Percentiles rank a stretch among this genome's conserved stretches.
Conservation (phyloP, 2,329 filamentous ascomycete genomes). For the Fusarium liriodendri region DNA sequence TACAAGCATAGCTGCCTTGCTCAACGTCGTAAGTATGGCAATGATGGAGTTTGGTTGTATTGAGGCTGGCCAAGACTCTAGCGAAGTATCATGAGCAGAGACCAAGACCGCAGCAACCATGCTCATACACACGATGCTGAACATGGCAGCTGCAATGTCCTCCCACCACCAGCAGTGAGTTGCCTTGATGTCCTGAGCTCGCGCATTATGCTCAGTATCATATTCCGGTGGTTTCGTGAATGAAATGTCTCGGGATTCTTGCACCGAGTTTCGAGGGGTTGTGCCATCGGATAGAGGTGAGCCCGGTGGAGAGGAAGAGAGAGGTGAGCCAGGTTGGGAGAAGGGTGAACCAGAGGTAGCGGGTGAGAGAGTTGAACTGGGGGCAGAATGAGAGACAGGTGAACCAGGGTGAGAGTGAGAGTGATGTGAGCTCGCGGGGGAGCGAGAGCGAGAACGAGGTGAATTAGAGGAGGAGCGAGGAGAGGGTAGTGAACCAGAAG, state of each 20-base stretch:
- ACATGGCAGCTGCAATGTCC: conserved; percentile 1
- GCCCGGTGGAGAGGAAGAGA: background rate
- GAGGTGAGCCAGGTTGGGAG: background rate
- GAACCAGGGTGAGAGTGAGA: background rate
- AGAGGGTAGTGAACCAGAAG: background rate
- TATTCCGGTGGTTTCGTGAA: background rate
- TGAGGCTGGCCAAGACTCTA: background rate
- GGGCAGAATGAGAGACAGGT: background rate
- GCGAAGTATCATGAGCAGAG: background rate
- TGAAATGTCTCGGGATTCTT: background rate
- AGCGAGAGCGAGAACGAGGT: background rate
- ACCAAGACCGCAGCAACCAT: background rate
- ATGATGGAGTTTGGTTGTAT: conserved; percentile 19
- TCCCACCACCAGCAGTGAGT: conserved; percentile 13
- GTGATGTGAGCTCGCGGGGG: background rate
- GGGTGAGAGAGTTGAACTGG: background rate
- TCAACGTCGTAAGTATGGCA: background rate
- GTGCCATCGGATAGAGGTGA: background rate
- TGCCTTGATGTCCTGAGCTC: background rate
- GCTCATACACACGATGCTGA: background rate
- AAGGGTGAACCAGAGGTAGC: background rate
- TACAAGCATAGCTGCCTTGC: conserved; percentile 9
- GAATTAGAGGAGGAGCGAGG: background rate
- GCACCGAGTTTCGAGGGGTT: background rate
- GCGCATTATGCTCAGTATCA: background rate